Evolutionary conservation across 129 eudicot species (phyloP).

Genomic region (Lactuca sativa): DNA sequence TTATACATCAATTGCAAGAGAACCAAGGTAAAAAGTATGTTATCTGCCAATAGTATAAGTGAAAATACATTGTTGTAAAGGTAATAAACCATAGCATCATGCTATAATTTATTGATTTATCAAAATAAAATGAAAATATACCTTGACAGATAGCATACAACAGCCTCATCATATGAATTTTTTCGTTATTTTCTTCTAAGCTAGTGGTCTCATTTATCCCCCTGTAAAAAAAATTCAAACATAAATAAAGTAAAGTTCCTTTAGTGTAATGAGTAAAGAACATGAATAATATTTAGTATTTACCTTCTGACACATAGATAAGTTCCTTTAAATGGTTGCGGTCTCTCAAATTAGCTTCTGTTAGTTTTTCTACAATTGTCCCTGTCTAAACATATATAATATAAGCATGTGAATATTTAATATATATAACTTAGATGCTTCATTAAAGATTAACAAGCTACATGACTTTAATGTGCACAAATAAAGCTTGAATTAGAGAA

Average conservation of each 20-base stretch:
- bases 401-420: not conserved
- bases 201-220: too few relatives aligned
- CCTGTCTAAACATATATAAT: constrained; percentile 56
- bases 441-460: not conserved
- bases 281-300: not conserved
- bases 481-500: not conserved
- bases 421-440: not conserved
- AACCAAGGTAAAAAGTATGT: too few relatives aligned
- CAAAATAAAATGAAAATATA: too few relatives aligned
- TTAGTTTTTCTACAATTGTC: constrained; percentile 73
- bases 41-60: too few relatives aligned
- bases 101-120: too few relatives aligned
- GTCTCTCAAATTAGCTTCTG: constrained; percentile 62
- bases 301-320: constrained; percentile 73
- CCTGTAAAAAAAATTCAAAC: too few relatives aligned
- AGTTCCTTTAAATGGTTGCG: constrained; percentile 67
- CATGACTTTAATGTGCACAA: not conserved
- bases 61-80: too few relatives aligned
- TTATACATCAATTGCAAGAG: too few relatives aligned
- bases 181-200: too few relatives aligned
- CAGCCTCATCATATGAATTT: too few relatives aligned
- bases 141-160: too few relatives aligned
- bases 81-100: too few relatives aligned
- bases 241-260: not conserved
- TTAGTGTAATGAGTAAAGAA: not conserved